These are phyloP conservation scores for Zygosaccharomyces gambellarensis DNA, from an alignment of 805 yeast species.

Conservation along the genomic window DNA sequence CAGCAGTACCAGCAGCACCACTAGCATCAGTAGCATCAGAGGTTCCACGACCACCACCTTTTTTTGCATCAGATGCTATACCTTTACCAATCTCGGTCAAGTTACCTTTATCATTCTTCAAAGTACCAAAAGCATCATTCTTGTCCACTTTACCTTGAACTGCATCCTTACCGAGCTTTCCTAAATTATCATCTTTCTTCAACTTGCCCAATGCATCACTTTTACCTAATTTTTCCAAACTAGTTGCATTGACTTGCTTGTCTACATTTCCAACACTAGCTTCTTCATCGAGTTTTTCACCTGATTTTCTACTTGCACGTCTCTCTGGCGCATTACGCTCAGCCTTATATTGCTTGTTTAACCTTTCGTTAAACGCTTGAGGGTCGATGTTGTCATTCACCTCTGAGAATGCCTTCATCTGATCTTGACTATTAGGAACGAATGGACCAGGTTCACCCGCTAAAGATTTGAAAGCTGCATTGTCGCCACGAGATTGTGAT, in stretches of 20 bases:
- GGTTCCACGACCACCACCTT: conserved; percentile 1
- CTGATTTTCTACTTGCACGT: conserved; percentile 9
- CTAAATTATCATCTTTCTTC: background rate
- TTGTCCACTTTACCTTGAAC: background rate
- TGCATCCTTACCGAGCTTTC: background rate
- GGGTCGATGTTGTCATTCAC: conserved; percentile 53
- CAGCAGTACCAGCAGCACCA: too few relatives aligned
- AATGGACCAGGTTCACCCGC: conserved; percentile 70
- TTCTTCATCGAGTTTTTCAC: background rate
- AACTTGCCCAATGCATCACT: background rate
- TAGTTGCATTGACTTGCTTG: background rate
- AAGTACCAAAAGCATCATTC: background rate
- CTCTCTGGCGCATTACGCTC: conserved; percentile 8
- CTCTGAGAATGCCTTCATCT: conserved; percentile 61
- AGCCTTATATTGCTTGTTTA: conserved; percentile 17
- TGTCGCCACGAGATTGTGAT: conserved; percentile 46
- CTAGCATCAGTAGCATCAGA: too few relatives aligned
- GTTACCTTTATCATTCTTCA: background rate
- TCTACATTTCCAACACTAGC: background rate
- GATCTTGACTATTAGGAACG: conserved; percentile 48
- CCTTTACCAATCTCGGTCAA: conserved; percentile 10
- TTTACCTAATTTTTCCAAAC: background rate
- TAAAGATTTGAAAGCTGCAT: conserved; percentile 35
- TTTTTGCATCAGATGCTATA: conserved; percentile 3
- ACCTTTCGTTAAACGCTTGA: conserved; percentile 49